Conservation (phyloP, 768 basidiomycete genomes). For the Lactifluus rugatus region DNA sequence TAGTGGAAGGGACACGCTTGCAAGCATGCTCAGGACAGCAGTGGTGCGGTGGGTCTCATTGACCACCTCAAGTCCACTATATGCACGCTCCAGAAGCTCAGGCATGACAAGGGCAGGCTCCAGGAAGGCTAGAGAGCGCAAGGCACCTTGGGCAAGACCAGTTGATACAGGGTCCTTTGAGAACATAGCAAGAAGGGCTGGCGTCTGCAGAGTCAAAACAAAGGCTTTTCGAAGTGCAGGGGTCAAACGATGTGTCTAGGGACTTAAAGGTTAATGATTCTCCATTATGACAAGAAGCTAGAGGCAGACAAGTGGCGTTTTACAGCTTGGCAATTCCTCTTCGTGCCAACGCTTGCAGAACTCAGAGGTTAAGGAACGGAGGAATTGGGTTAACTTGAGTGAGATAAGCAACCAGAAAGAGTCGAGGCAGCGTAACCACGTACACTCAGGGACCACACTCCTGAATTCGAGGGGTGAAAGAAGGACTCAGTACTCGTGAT, state of each 20-base stretch:
- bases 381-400: slow-evolving; percentile 51
- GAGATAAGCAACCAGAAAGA: slow-evolving; percentile 9
- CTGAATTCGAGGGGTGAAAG: slow-evolving; percentile 93
- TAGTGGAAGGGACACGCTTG: slow-evolving; percentile 65
- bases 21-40: slow-evolving; percentile 77
- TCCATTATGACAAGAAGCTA: neutral
- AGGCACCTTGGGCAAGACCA: slow-evolving; percentile 67
- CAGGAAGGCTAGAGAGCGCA: slow-evolving; percentile 67
- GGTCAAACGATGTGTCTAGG: slow-evolving; percentile 67
- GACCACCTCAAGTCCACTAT: slow-evolving; percentile 83
- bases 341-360: slow-evolving; percentile 74
- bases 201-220: slow-evolving; percentile 71
- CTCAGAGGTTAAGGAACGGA: slow-evolving; percentile 63
- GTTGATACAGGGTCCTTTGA: slow-evolving; percentile 76
- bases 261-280: neutral
- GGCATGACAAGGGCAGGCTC: slow-evolving; percentile 87
- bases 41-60: slow-evolving; percentile 95
- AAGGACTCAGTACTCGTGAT: slow-evolving; percentile 89
- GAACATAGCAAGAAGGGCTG: slow-evolving; percentile 86
- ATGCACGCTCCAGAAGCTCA: slow-evolving; percentile 81
- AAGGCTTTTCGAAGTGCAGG: slow-evolving; percentile 72
- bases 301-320: slow-evolving; percentile 57
- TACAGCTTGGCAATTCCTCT: slow-evolving; percentile 68
- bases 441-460: slow-evolving; percentile 66
- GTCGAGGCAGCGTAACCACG: slow-evolving; percentile 18